Conservation (phyloP, 345 rosid species). For the Rhodamnia rubescens region DNA sequence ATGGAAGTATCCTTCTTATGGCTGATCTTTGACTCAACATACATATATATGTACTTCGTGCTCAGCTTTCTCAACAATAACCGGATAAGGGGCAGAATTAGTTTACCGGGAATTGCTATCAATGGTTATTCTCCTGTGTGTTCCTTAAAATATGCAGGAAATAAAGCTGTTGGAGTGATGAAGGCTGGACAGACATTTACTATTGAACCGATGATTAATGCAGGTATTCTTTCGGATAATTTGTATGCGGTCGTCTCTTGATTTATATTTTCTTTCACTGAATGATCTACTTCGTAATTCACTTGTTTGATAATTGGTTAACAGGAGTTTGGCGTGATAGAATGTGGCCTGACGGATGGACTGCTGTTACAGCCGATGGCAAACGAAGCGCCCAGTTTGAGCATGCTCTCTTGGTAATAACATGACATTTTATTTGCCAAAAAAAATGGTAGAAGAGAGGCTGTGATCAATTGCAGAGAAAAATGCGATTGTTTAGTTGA, state of each 20-base stretch:
- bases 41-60: neutral
- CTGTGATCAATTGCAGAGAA: neutral
- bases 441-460: neutral
- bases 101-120: neutral
- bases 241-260: neutral
- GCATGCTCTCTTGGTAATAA: slow-evolving; percentile 80
- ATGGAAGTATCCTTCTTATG: slow-evolving; percentile 61
- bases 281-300: neutral
- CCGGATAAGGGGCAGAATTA: neutral
- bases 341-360: slow-evolving; percentile 99
- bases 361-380: slow-evolving; percentile 90
- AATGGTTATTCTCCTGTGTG: neutral
- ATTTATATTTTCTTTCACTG: neutral
- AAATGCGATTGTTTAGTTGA: neutral
- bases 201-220: slow-evolving; percentile 96
- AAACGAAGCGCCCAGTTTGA: slow-evolving; percentile 98
- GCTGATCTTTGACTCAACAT: neutral
- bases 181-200: slow-evolving; percentile 95
- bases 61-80: neutral
- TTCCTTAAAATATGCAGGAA: slow-evolving; percentile 54
- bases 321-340: slow-evolving; percentile 81
- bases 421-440: neutral
- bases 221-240: slow-evolving; percentile 31
- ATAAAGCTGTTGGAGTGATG: slow-evolving; percentile 96
- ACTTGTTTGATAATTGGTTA: neutral